These are phyloP conservation scores for Botrytis tulipae DNA, from an alignment of 2,329 filamentous ascomycete genomes.

Conservation along the genomic window DNA sequence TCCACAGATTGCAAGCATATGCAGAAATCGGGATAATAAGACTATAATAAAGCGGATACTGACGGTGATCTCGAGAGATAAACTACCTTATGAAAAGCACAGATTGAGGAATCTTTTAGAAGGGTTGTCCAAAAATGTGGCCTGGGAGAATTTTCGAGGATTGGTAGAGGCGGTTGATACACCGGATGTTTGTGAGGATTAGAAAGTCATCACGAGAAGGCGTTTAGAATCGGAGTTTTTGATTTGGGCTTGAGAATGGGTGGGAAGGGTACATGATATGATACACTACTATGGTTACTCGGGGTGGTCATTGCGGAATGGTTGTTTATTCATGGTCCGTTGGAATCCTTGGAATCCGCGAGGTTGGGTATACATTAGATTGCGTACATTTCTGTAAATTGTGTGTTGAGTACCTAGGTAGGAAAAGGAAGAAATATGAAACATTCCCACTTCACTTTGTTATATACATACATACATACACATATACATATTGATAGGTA, in stretches of 20 bases:
- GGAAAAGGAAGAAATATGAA: not conserved
- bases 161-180: conserved; percentile 10
- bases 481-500: no score
- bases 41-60: conserved; percentile 58
- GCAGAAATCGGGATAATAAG: conserved; percentile 56
- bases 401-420: not conserved
- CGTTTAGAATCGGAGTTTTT: not conserved
- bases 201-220: not conserved
- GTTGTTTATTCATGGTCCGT: no score
- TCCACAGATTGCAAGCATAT: conserved; percentile 50
- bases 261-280: not conserved
- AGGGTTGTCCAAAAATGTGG: not conserved
- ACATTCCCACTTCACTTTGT: not conserved
- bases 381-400: not conserved
- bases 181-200: not conserved
- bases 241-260: not conserved
- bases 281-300: conserved; percentile 7
- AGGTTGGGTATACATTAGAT: not conserved
- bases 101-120: conserved; percentile 47
- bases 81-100: conserved; percentile 48
- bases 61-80: conserved; percentile 51
- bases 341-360: not conserved
- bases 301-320: not conserved
- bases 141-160: conserved; percentile 12
- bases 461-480: no score